These are phyloP conservation scores for Termitomyces sp. DNA, from an alignment of 768 basidiomycete genomes.

Conservation along the genomic window DNA sequence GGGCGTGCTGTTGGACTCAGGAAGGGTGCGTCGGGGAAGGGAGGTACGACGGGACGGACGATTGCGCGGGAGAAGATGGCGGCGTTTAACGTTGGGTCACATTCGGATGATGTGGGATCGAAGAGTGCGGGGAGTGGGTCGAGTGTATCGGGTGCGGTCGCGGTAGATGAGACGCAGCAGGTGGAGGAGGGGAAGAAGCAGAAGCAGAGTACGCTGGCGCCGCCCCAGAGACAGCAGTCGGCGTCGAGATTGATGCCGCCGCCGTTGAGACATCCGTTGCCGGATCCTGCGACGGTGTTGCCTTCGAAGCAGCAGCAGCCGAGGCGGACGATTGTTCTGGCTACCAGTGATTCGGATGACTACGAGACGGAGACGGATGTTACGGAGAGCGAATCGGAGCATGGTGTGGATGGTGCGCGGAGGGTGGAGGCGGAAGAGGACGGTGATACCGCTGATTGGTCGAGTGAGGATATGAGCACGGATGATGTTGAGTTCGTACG, in stretches of 20 bases:
- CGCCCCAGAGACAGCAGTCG: neutral
- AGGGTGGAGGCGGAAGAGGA: slow-evolving; percentile 28
- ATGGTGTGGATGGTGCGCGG: slow-evolving; percentile 18
- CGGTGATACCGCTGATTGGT: slow-evolving; percentile 54
- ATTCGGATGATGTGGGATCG: slow-evolving; percentile 46
- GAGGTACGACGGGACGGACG: neutral
- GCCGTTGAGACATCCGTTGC: slow-evolving; percentile 17
- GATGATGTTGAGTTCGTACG: slow-evolving; percentile 25
- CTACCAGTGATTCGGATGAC: slow-evolving; percentile 47
- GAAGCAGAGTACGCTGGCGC: neutral
- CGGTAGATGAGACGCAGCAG: neutral
- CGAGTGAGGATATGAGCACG: slow-evolving; percentile 50
- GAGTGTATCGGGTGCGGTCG: slow-evolving; percentile 18
- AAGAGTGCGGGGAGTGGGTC: slow-evolving; percentile 35
- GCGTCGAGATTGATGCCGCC: slow-evolving; percentile 17
- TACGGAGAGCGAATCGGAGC: slow-evolving; percentile 18
- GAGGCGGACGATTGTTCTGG: slow-evolving; percentile 44
- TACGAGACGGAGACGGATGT: slow-evolving; percentile 33
- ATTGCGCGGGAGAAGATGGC: slow-evolving; percentile 19
- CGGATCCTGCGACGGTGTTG: slow-evolving; percentile 14
- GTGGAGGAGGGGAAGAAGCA: neutral
- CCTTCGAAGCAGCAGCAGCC: slow-evolving; percentile 21
- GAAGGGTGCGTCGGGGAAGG: slow-evolving; percentile 1
- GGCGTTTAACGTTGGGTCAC: slow-evolving; percentile 58
- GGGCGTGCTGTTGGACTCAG: neutral